Base-by-base conservation (phyloP, 192 early-diverging fungal genomes). In the Dissophora globulifera region DNA sequence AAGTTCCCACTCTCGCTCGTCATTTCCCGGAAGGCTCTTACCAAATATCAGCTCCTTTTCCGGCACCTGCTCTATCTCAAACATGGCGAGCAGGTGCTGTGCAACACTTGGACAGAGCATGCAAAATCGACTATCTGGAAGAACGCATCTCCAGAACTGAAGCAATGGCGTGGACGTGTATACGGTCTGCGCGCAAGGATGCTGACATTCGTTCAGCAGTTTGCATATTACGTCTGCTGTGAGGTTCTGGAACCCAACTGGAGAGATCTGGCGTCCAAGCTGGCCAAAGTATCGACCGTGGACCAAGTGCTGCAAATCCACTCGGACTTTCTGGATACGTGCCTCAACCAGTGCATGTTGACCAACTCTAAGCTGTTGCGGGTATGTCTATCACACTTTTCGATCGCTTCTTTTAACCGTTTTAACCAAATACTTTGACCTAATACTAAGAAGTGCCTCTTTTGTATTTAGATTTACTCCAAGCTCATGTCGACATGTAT, bases 221-320 rank as follows among this genome's bases (percentile, higher is more conserved):
- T 96, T 70, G 78, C 94, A 66, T 93, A 93, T 72, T 96, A 96
- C 66, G 85, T 92, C 35, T 92, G 91, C 56, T 94, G 88, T 60
- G 95, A 99, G 70, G 96, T 97, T 8, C 83, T 99, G 45, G 96
- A 98, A 68, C 95, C 94, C 29, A 89, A 93, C 62, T 97, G 94
- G 93, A 68, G 69, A n/a, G 64, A 65, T 23, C 82, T 99, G 67
- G 89, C 91, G 23, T 65, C 60, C 22, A 80, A 87, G 53, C 70
- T 97, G 54, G 58, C 78, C 32, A 85, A 85, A 45, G 86, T 85
- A 5, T 82, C 83, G 15, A 99, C 97, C 0, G 93, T 98, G 27
- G 95, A 98, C 59, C 90, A 96, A 27, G 84, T 99, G 38, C 71
- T 93, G 16, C 80, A 88, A 62, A 81, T 86, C 31, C 96, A 97